Base-by-base conservation (phyloP, 225 moss, liverwort and hornwort genomes). In the Bryoerythrophyllum caledonicum region DNA sequence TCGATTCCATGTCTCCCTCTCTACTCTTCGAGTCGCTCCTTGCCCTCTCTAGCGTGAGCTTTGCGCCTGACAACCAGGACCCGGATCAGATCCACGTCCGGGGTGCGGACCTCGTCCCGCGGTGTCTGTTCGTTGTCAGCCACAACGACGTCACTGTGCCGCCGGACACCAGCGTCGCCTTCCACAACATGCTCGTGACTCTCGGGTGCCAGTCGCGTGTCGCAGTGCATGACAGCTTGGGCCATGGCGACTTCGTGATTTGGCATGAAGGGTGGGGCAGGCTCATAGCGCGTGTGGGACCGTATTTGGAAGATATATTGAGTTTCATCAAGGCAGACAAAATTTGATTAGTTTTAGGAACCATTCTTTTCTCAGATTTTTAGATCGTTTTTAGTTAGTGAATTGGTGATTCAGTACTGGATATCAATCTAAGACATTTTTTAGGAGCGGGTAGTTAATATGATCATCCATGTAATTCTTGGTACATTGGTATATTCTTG, bases 1-100 rank as follows among this genome's bases (percentile, higher is more conserved):
- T 99, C 28, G 75, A 86, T 57, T 67, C 82, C 30, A 87, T 99
- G 95, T 99, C 97, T 12, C 97, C 95, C 3, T 91, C 90, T 27
- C 51, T 99, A 9, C 89, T 89, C 25, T 99, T 99, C 25, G 78
- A 82, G 67, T 82, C 91, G 17, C 88, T 95, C 5, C 53, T 85
- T 17, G 63, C 76, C n/a, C 63, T 76, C 8, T 78, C 84, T 48
- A 62, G 71, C 11, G 83, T 76, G 10, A 51, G 65, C 23, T 81
- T 76, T 26, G 62, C 73, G 0, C 71, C 62, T 20, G 64, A 74
- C 7, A 23, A 57, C 19, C 24, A 43, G 2, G 76, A 62, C 55
- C 7, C 16, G n/a, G 41, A 73, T 15, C 68, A 79, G 17, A 68
- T 58, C 25, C 65, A 44, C 7, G 38, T 81, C 28, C 70, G 67